These are phyloP conservation scores for Monosporascus sp. DNA, from an alignment of 2,329 filamentous ascomycete genomes.

Conservation along the genomic window DNA sequence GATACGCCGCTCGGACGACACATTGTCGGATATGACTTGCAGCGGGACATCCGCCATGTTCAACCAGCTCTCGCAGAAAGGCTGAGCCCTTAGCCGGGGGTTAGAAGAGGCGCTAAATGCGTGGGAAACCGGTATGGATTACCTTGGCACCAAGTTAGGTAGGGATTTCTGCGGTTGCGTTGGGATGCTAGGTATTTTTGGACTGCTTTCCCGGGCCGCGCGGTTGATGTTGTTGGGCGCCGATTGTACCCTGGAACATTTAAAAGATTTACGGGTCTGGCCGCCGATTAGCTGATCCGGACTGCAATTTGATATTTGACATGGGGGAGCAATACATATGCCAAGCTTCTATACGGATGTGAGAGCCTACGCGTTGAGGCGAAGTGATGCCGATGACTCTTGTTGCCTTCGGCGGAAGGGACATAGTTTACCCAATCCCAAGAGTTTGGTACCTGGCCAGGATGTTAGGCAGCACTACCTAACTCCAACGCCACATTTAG, in stretches of 20 bases:
- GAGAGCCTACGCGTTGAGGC: background rate
- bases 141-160: too few relatives aligned
- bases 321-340: background rate
- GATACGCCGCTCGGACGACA: slow-evolving; percentile 81
- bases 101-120: background rate
- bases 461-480: background rate
- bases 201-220: too few relatives aligned
- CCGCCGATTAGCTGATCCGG: too few relatives aligned
- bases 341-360: background rate
- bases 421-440: background rate
- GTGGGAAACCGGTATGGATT: background rate
- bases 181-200: too few relatives aligned
- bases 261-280: too few relatives aligned
- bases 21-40: slow-evolving; percentile 68
- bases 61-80: slow-evolving; percentile 13
- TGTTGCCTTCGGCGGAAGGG: background rate
- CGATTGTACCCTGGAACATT: too few relatives aligned
- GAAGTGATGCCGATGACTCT: background rate
- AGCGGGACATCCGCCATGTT: slow-evolving; percentile 70
- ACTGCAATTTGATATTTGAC: too few relatives aligned
- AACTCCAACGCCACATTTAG: background rate
- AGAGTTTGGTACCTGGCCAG: background rate
- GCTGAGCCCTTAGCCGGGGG: background rate
- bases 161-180: too few relatives aligned
- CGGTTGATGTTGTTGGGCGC: too few relatives aligned